Evolutionary conservation across 2,329 filamentous ascomycete species (phyloP), one percentile per base, ranked within the genome.

Genomic region (Truncatella angustata): DNA sequence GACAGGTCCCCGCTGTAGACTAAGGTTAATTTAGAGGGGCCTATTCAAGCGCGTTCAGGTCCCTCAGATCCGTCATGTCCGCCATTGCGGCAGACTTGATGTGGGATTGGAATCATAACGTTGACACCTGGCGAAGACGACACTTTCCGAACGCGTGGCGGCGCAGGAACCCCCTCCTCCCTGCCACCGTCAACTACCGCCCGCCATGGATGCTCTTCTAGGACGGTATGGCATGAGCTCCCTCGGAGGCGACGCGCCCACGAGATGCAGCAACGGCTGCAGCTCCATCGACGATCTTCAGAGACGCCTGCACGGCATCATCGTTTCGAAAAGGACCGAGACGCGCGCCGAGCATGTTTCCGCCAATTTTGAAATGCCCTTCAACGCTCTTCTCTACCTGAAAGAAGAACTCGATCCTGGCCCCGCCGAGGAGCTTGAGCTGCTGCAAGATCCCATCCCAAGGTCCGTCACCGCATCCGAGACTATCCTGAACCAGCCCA

Each of bases 311-410:
- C 69, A 69, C 34, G 59, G 63, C 6, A 54, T 72, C 0, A 62
- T 82, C 42, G 61, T 66, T 5, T 62, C 66, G 16, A 80, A 76
- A 54, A 69, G 71, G 16, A 73, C 74, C 4, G 68, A 72, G 10
- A 77, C 70, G 18, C 76, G 75, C 44, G 79, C 77, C 36, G 72
- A 81, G 49, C 78, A 80, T 56, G 64, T 80, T 10, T 70, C 74
- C 6, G 62, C 69, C 16, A 75, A 68, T 2, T 70, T 81, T 48
- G 75, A 80, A 55, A 61, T 85, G 24, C 69, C 72, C 1, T 65
- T 73, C 1, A 69, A 72, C 6, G 69, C 73, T 4, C 65, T 72
- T 26, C 75, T 84, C 50, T 58, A 71, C 7, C 55, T 82, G 5
- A 60, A 63, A 2, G 60, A 63, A 44, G 71, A 73, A 20, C 49